phyloP scores from a whole-genome alignment of 139 green algal genomes.

The Tetradesmus lagerheimii region DNA sequence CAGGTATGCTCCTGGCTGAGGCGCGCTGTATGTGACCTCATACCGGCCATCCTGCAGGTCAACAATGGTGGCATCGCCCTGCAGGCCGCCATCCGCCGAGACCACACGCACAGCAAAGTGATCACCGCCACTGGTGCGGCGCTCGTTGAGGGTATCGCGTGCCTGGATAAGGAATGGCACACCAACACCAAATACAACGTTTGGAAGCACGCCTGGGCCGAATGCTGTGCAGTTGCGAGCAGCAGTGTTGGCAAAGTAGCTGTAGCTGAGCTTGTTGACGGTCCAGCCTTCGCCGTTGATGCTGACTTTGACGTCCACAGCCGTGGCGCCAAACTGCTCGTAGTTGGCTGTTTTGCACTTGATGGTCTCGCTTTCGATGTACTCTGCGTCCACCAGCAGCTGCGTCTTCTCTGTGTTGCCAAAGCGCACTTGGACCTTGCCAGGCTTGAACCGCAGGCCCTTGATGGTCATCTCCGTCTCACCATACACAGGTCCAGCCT shows the following conservation, averaged over 20 bases:
- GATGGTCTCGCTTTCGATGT: slow-evolving; percentile 76
- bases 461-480: slow-evolving; percentile 82
- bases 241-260: slow-evolving; percentile 91
- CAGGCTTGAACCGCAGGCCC: slow-evolving; percentile 84
- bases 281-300: slow-evolving; percentile 89
- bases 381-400: slow-evolving; percentile 74
- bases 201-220: slow-evolving; percentile 80
- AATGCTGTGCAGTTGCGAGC: slow-evolving; percentile 86
- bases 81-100: slow-evolving; percentile 64
- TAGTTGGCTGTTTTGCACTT: slow-evolving; percentile 85
- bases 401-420: slow-evolving; percentile 53
- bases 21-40: slow-evolving; percentile 69
- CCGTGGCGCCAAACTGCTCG: slow-evolving; percentile 82
- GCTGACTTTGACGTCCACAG: slow-evolving; percentile 77
- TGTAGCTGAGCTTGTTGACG: slow-evolving; percentile 88
- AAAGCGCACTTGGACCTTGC: slow-evolving; percentile 84
- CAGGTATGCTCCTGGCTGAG: slow-evolving; percentile 16
- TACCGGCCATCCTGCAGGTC: slow-evolving; percentile 84
- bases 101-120: slow-evolving; percentile 46
- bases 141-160: slow-evolving; percentile 81
- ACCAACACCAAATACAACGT: slow-evolving; percentile 74
- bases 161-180: slow-evolving; percentile 89
- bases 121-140: slow-evolving; percentile 82
- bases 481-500: slow-evolving; percentile 87
- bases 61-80: slow-evolving; percentile 65